A percentile compares a stretch with the other conserved stretches of the same genome.
These are phyloP conservation scores for Capronia epimyces DNA, from an alignment of 2,329 filamentous ascomycete genomes.

Conservation along the genomic window DNA sequence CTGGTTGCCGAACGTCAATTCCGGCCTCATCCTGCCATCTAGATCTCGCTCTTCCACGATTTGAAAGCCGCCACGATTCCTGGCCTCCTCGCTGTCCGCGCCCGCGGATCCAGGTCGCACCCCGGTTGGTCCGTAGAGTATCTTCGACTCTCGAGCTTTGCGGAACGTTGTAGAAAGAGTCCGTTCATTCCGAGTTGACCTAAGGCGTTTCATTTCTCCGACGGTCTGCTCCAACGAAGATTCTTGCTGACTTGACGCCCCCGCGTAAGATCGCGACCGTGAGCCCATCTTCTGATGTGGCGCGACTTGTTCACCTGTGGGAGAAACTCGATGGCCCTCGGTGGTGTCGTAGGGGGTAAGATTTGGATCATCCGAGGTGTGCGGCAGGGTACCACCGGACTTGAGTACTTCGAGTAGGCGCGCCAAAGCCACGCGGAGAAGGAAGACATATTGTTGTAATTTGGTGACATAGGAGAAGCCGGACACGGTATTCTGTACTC, in stretches of 20 bases:
- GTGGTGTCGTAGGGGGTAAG: conserved; percentile 61
- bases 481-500: conserved; percentile 52
- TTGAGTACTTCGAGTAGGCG: conserved; percentile 81
- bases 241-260: conserved; percentile 56
- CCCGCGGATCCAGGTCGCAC: conserved; percentile 68
- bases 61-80: conserved; percentile 49
- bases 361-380: conserved; percentile 68
- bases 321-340: conserved; percentile 55
- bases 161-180: conserved; percentile 89
- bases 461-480: conserved; percentile 73
- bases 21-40: conserved; percentile 64
- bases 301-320: conserved; percentile 46
- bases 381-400: conserved; percentile 72
- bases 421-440: conserved; percentile 85
- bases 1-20: conserved; percentile 81
- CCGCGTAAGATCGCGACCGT: conserved; percentile 68
- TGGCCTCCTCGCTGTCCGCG: conserved; percentile 50
- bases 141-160: conserved; percentile 81
- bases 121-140: conserved; percentile 82
- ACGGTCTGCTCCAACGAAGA: conserved; percentile 92
- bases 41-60: conserved; percentile 74
- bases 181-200: conserved; percentile 90
- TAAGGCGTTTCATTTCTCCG: conserved; percentile 84
- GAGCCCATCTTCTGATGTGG: conserved; percentile 59
- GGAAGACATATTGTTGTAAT: conserved; percentile 88